These are phyloP conservation scores for Barbarea vulgaris DNA, from an alignment of 345 rosid species.

Conservation along the genomic window DNA sequence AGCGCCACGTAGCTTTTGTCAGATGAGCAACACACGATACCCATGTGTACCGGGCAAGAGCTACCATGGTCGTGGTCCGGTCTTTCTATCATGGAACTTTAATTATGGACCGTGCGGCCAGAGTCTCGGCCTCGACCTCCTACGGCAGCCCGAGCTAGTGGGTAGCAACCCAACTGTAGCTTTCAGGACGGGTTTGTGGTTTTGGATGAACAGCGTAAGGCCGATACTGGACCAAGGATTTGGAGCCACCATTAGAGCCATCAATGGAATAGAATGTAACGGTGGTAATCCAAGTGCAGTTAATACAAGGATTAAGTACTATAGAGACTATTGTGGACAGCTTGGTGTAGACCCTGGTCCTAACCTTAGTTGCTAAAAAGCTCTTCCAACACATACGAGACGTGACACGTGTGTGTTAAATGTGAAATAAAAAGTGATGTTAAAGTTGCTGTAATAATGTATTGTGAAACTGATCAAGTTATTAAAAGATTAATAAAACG, in stretches of 20 bases:
- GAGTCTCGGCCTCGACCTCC: slow-evolving; percentile 40
- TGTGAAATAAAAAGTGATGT: not conserved
- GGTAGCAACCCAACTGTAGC: slow-evolving; percentile 44
- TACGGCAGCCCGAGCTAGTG: slow-evolving; percentile 51
- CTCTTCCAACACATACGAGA: not conserved
- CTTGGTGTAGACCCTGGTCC: slow-evolving; percentile 41
- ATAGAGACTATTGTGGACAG: slow-evolving; percentile 47
- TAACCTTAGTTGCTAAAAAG: slow-evolving; percentile 40
- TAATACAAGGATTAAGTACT: slow-evolving; percentile 41
- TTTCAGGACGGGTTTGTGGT: slow-evolving; percentile 56
- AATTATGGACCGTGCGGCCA: slow-evolving; percentile 58
- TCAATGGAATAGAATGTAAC: slow-evolving; percentile 50
- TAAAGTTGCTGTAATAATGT: not conserved
- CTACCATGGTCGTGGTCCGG: slow-evolving; percentile 64
- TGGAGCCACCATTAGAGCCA: slow-evolving; percentile 52
- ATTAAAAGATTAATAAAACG: too few species aligned
- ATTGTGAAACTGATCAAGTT: not conserved
- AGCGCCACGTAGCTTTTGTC: slow-evolving; percentile 41
- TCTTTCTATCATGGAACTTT: slow-evolving; percentile 57
- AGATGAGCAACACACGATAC: slow-evolving; percentile 46
- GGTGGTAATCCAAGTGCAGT: slow-evolving; percentile 43
- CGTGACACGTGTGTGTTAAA: not conserved
- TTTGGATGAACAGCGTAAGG: slow-evolving; percentile 56
- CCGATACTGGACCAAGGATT: slow-evolving; percentile 51
- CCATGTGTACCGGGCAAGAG: slow-evolving; percentile 56